These are phyloP conservation scores for Agaricus subrufescens DNA, from an alignment of 768 basidiomycete genomes.

Conservation along the genomic window DNA sequence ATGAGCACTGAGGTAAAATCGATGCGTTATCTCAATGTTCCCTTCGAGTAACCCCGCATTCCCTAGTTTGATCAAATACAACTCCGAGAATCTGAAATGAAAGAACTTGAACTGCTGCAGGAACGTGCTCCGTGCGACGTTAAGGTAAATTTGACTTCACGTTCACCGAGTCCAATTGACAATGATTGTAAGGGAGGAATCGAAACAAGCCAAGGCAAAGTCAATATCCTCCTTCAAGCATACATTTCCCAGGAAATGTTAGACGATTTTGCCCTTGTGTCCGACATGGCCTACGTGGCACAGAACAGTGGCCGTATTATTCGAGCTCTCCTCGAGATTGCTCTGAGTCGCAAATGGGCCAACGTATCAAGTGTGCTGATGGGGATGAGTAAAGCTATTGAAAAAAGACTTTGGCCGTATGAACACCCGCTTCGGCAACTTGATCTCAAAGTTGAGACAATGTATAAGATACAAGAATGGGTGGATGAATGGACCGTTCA, in stretches of 20 bases:
- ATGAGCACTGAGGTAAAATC: constrained; percentile 80
- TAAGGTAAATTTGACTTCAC: constrained; percentile 40
- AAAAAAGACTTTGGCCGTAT: constrained; percentile 92
- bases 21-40: neutral
- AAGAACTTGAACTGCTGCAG: constrained; percentile 74
- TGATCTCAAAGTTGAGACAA: constrained; percentile 66
- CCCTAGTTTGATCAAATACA: constrained; percentile 90
- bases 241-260: constrained; percentile 78
- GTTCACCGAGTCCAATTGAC: neutral
- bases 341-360: constrained; percentile 90
- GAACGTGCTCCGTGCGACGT: constrained; percentile 75
- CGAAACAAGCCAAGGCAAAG: constrained; percentile 65
- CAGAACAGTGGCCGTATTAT: constrained; percentile 95
- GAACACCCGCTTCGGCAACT: constrained; percentile 88
- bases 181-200: constrained; percentile 45
- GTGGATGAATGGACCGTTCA: constrained; percentile 75
- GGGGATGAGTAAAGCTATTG: constrained; percentile 89
- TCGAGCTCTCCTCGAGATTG: constrained; percentile 92
- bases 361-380: constrained; percentile 73
- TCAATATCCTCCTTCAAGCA: constrained; percentile 91
- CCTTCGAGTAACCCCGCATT: neutral
- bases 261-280: constrained; percentile 94
- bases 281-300: constrained; percentile 90
- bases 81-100: constrained; percentile 82
- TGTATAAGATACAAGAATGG: constrained; percentile 75